Evolutionary conservation across 164 flowering plant species (phyloP).

Genomic region (Berberis vulgaris): DNA sequence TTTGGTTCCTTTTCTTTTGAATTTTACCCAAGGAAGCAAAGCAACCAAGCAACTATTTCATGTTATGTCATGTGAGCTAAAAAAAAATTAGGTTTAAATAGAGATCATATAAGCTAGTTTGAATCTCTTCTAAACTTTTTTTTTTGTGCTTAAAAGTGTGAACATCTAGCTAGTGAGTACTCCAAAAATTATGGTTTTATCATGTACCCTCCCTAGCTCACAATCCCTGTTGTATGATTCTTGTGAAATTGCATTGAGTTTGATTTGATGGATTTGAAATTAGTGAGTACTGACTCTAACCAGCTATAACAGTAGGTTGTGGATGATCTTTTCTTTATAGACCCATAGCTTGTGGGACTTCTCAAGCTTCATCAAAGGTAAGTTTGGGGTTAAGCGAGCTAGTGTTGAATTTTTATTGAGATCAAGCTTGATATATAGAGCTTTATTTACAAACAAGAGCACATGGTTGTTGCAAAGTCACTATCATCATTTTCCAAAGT

Average conservation of each 20-base stretch:
- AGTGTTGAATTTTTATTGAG: constrained; percentile 9
- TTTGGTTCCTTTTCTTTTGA: neutral
- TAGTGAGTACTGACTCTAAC: neutral
- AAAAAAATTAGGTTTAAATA: constrained; percentile 1
- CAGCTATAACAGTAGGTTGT: neutral
- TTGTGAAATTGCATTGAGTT: constrained; percentile 2
- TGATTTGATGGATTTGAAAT: constrained; percentile 8
- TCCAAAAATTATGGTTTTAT: neutral
- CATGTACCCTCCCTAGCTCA: neutral
- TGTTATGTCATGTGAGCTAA: neutral
- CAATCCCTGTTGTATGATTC: constrained; percentile 1
- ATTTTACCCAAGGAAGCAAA: neutral
- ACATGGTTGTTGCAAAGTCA: constrained; percentile 29
- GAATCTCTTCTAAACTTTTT: neutral
- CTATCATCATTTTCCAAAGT: constrained; percentile 15
- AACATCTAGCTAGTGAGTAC: constrained; percentile 1
- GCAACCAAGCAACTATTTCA: neutral
- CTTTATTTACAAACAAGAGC: constrained; percentile 20
- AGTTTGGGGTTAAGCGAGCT: constrained; percentile 12
- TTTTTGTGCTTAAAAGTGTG: neutral
- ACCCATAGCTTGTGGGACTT: too few species aligned
- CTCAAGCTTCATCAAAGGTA: too few species aligned
- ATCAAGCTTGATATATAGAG: neutral
- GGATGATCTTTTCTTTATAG: neutral
- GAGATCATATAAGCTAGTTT: neutral